Percentiles rank a stretch among this genome's conserved stretches.
These are phyloP conservation scores for Linum tenue DNA, from an alignment of 345 rosid species.

Conservation along the genomic window DNA sequence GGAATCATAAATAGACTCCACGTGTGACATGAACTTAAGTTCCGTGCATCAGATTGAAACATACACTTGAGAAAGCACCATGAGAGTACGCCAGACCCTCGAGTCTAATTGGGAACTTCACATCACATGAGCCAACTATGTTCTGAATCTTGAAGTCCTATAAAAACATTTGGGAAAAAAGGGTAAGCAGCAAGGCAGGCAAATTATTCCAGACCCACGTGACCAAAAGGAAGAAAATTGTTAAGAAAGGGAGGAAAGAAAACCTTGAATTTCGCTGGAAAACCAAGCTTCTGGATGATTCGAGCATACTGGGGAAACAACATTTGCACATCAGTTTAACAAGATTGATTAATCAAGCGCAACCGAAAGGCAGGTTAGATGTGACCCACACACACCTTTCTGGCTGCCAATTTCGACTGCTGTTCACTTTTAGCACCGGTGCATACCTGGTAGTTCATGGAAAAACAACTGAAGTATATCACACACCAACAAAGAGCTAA, in stretches of 20 bases:
- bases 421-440: slow-evolving; percentile 87
- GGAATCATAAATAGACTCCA: not conserved
- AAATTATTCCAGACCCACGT: not conserved
- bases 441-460: slow-evolving; percentile 41
- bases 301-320: slow-evolving; percentile 55
- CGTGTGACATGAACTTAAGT: too few relatives aligned
- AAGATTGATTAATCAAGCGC: not conserved
- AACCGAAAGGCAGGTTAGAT: slow-evolving; percentile 5
- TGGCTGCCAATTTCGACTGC: slow-evolving; percentile 67
- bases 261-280: slow-evolving; percentile 84
- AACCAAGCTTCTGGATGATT: slow-evolving; percentile 81
- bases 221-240: not conserved
- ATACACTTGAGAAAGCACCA: slow-evolving; percentile 76
- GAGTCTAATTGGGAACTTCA: slow-evolving; percentile 68
- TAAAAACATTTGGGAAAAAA: slow-evolving; percentile 4
- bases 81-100: slow-evolving; percentile 82
- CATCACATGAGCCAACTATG: slow-evolving; percentile 81
- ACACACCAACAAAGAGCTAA: slow-evolving; percentile 2
- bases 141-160: slow-evolving; percentile 93
- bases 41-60: slow-evolving; percentile 14
- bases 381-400: slow-evolving; percentile 42
- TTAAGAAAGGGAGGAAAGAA: not conserved
- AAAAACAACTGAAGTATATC: not conserved
- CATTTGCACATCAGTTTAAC: slow-evolving; percentile 3
- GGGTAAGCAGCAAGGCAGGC: not conserved